Evolutionary conservation across 768 basidiomycete genomes (phyloP).

Genomic region (Suillus fuscotomentosus): DNA sequence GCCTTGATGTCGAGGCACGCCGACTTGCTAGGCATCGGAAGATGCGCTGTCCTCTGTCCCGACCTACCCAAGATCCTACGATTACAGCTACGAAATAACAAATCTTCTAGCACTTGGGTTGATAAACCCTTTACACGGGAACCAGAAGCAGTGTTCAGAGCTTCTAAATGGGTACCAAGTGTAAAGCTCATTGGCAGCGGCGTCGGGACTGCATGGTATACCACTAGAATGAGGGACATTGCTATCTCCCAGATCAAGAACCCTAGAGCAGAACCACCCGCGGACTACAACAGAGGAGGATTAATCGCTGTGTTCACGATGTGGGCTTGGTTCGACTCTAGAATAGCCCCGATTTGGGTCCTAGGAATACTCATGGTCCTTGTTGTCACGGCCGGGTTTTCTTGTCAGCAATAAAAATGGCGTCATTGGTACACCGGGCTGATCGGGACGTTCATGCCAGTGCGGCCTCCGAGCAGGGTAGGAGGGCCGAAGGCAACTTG

Average conservation of each 20-base stretch:
- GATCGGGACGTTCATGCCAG: background rate
- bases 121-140: constrained; percentile 36
- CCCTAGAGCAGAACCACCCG: constrained; percentile 4
- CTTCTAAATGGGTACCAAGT: constrained; percentile 35
- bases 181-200: constrained; percentile 69
- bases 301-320: constrained; percentile 39
- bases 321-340: constrained; percentile 43
- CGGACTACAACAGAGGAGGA: constrained; percentile 32
- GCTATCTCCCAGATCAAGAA: constrained; percentile 26
- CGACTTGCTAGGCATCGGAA: constrained; percentile 75
- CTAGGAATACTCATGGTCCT: background rate
- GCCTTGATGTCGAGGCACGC: constrained; percentile 58
- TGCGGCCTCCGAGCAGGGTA: background rate
- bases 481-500: background rate
- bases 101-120: constrained; percentile 12
- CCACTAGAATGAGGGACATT: constrained; percentile 52
- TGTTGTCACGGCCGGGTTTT: background rate
- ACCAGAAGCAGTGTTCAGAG: constrained; percentile 29
- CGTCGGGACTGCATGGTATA: constrained; percentile 64
- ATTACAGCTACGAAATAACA: constrained; percentile 8
- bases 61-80: constrained; percentile 48
- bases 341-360: background rate
- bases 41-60: constrained; percentile 63
- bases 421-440: background rate
- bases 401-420: background rate